Evolutionary conservation across 2,329 filamentous ascomycete species (phyloP).

Genomic region (Alternaria consortialis): DNA sequence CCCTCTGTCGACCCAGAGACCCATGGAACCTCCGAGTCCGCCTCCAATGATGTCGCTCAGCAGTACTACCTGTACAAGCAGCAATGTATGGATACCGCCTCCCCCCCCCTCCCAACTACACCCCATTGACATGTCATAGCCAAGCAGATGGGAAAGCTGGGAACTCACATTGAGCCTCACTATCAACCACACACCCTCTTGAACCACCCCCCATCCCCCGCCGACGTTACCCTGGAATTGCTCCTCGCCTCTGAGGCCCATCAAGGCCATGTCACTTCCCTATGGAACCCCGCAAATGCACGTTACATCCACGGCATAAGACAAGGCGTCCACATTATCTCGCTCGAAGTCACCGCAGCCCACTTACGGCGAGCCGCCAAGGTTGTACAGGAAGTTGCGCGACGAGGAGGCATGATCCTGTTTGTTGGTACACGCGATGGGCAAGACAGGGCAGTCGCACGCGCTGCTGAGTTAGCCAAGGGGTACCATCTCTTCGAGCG

Average conservation of each 20-base stretch:
- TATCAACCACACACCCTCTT: conserved; percentile 75
- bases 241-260: conserved; percentile 63
- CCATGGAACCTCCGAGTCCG: conserved; percentile 21
- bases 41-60: conserved; percentile 43
- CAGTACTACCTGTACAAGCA: conserved; percentile 56
- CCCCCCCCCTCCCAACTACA: background rate
- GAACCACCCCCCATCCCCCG: conserved; percentile 75
- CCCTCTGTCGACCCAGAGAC: conserved; percentile 33
- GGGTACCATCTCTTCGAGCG: conserved; percentile 91
- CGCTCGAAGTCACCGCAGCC: conserved; percentile 85
- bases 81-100: conserved; percentile 41
- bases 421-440: conserved; percentile 89
- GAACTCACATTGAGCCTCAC: conserved; percentile 55
- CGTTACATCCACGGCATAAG: conserved; percentile 93
- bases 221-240: conserved; percentile 88
- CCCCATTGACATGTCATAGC: conserved; percentile 37
- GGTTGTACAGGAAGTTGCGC: conserved; percentile 86
- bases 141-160: conserved; percentile 48
- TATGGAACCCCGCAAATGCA: conserved; percentile 95
- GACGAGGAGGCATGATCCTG: conserved; percentile 82
- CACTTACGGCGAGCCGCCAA: conserved; percentile 93
- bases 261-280: conserved; percentile 86
- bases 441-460: conserved; percentile 81
- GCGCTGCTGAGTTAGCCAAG: conserved; percentile 77
- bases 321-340: conserved; percentile 90